Evolutionary conservation across 2,329 filamentous ascomycete species (phyloP).

Genomic region (Tympanopsis confertula): DNA sequence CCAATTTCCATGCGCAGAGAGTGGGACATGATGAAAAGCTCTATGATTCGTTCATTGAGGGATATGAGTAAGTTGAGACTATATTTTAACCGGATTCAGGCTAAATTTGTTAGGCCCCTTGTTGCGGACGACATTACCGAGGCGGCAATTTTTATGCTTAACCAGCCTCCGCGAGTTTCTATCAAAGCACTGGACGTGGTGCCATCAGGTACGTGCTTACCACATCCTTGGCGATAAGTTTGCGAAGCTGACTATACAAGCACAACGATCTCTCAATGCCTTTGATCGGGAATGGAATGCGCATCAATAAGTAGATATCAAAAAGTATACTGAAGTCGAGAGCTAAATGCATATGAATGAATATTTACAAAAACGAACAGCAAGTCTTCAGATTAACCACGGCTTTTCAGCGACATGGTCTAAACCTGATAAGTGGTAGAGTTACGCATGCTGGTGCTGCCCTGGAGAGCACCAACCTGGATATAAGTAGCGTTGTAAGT

Average conservation of each 20-base stretch:
- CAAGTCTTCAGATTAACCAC: no score
- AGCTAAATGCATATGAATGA: no score
- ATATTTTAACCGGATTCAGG: conserved; percentile 22
- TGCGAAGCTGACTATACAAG: no score
- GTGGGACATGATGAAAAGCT: conserved; percentile 27
- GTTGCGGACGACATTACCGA: conserved; percentile 17
- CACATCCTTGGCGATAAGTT: no score
- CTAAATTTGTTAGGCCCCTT: not conserved
- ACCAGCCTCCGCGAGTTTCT: conserved; percentile 22
- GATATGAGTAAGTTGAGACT: conserved; percentile 21
- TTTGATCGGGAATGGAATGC: conserved; percentile 18
- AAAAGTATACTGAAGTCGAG: no score
- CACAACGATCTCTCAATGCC: conserved; percentile 16
- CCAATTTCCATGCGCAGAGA: conserved; percentile 31
- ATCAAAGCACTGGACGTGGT: conserved; percentile 34
- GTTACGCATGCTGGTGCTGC: no score
- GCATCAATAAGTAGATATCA: no score
- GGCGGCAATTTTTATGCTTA: conserved; percentile 28
- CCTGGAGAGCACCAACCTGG: no score
- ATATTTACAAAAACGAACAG: no score
- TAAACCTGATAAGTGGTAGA: no score
- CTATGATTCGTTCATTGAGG: conserved; percentile 29
- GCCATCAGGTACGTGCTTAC: conserved; percentile 24
- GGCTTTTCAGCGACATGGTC: no score
- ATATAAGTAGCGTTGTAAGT: no score